Conservation (phyloP, 352 stramenopile species). For the Phytophthora sansomeana region DNA sequence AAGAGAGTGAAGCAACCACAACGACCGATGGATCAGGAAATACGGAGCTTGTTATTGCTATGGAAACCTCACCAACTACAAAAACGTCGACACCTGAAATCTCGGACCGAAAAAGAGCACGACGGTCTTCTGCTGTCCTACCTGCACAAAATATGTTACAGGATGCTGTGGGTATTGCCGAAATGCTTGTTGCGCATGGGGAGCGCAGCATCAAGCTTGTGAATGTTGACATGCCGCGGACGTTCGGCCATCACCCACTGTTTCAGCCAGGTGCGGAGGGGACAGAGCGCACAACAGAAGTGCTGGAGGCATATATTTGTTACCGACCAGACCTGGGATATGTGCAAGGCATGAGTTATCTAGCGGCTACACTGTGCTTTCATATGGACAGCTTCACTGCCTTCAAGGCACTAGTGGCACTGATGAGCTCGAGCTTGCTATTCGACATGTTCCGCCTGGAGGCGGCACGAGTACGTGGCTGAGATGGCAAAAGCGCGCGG, state of each 20-base stretch:
- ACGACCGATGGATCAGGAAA: constrained; percentile 5
- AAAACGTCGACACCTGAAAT: not conserved
- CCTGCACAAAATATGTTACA: constrained; percentile 61
- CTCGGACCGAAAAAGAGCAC: constrained; percentile 32
- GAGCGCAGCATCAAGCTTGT: constrained; percentile 89
- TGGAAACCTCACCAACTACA: not conserved
- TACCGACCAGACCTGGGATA: constrained; percentile 88
- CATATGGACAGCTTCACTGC: constrained; percentile 91
- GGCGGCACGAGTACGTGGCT: constrained; percentile 67
- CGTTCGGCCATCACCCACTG: constrained; percentile 82
- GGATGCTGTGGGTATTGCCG: constrained; percentile 77
- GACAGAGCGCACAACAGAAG: constrained; percentile 76
- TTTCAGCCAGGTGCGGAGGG: constrained; percentile 81
- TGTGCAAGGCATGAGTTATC: constrained; percentile 90
- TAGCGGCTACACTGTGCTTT: constrained; percentile 85
- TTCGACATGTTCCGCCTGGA: constrained; percentile 91
- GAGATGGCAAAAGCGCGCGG: not conserved
- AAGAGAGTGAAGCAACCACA: constrained; percentile 24
- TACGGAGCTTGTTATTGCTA: constrained; percentile 2
- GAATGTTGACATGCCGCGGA: constrained; percentile 86
- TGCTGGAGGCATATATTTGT: constrained; percentile 88
- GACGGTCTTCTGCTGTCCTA: constrained; percentile 40
- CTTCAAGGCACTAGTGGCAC: constrained; percentile 83
- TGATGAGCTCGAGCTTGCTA: constrained; percentile 87
- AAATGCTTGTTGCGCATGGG: constrained; percentile 81